These are phyloP conservation scores for Pulveroboletus sp. DNA, from an alignment of 768 basidiomycete species.

Conservation along the genomic window DNA sequence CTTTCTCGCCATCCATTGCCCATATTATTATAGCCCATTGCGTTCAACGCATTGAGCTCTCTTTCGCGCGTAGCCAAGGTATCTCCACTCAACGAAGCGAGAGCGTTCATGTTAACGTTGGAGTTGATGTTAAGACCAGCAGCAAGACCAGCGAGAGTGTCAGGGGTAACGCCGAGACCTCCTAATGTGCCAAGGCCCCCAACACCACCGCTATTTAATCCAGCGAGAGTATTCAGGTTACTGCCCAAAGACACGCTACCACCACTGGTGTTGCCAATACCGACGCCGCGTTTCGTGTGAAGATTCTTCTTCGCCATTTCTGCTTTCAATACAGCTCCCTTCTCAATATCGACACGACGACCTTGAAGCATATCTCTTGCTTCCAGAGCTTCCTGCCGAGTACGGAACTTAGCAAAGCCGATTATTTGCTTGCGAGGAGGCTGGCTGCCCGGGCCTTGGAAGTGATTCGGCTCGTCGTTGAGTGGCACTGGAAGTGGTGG, in stretches of 20 bases:
- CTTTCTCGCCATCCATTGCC: constrained; percentile 36
- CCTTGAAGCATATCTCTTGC: constrained; percentile 90
- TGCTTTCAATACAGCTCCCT: constrained; percentile 90
- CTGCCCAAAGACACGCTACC: constrained; percentile 28
- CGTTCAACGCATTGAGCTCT: constrained; percentile 45
- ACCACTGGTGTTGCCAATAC: constrained; percentile 46
- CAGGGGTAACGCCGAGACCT: constrained; percentile 27
- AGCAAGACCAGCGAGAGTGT: constrained; percentile 26
- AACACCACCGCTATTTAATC: constrained; percentile 26
- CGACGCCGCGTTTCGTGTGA: constrained; percentile 90
- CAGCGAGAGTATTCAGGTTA: constrained; percentile 22
- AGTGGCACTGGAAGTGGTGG: constrained; percentile 38
- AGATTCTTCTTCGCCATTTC: constrained; percentile 99
- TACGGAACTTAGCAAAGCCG: constrained; percentile 94
- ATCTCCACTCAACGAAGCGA: constrained; percentile 24
- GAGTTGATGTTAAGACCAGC: constrained; percentile 31
- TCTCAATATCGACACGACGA: constrained; percentile 86
- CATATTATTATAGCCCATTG: constrained; percentile 42
- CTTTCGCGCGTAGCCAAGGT: constrained; percentile 43
- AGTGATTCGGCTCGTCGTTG: constrained; percentile 33
- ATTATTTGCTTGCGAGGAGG: constrained; percentile 93
- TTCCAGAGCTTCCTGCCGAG: constrained; percentile 80
- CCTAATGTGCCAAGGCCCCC: constrained; percentile 27
- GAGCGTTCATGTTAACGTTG: constrained; percentile 24
- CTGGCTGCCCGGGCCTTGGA: constrained; percentile 30